phyloP scores from a whole-genome alignment of 805 yeast genomes.

The Ogataea zsoltii region DNA sequence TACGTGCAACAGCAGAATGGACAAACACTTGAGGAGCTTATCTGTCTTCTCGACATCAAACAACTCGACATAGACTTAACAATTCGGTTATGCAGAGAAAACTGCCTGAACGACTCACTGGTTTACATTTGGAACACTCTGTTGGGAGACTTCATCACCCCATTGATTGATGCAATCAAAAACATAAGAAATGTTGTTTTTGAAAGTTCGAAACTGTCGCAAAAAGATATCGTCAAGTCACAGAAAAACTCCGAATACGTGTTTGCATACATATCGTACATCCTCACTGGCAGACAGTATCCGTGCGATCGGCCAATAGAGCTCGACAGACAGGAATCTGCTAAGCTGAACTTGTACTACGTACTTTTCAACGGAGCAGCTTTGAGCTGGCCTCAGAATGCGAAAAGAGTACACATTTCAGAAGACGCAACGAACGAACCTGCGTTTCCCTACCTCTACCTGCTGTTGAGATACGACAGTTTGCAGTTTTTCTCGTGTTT shows the following conservation, averaged over 20 bases:
- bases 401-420: slow-evolving; percentile 37
- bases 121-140: slow-evolving; percentile 72
- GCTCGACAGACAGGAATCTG: slow-evolving; percentile 33
- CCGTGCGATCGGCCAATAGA: slow-evolving; percentile 63
- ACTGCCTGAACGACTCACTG: slow-evolving; percentile 60
- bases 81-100: slow-evolving; percentile 55
- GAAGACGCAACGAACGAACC: slow-evolving; percentile 40
- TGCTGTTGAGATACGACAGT: slow-evolving; percentile 56
- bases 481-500: slow-evolving; percentile 64
- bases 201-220: slow-evolving; percentile 6
- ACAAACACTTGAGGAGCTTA: slow-evolving; percentile 59
- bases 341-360: slow-evolving; percentile 54
- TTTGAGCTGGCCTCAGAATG: slow-evolving; percentile 45
- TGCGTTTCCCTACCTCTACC: slow-evolving; percentile 69
- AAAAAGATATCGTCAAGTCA: slow-evolving; percentile 9
- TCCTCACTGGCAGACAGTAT: slow-evolving; percentile 75
- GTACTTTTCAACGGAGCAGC: slow-evolving; percentile 60
- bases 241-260: slow-evolving; percentile 35
- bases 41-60: slow-evolving; percentile 66
- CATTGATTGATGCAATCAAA: slow-evolving; percentile 60
- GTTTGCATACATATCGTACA: slow-evolving; percentile 64
- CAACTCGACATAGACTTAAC: slow-evolving; percentile 80
- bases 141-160: slow-evolving; percentile 69
- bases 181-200: slow-evolving; percentile 27
- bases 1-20: slow-evolving; percentile 44